These are phyloP conservation scores for Aspergillus calidoustus DNA, from an alignment of 2,329 filamentous ascomycete genomes.

Conservation along the genomic window DNA sequence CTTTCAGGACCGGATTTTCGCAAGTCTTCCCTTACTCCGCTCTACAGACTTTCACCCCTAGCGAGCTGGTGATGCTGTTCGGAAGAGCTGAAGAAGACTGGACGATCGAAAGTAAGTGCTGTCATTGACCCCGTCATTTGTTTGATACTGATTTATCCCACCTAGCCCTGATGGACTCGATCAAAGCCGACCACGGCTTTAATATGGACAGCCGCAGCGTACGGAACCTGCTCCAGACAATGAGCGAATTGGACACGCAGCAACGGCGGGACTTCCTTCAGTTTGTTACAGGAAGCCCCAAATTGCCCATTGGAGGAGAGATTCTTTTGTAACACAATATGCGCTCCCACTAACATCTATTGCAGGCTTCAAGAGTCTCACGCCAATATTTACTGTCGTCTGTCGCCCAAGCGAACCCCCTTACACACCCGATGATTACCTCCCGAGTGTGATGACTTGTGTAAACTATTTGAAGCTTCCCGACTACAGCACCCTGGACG, in stretches of 20 bases:
- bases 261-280: constrained; percentile 93
- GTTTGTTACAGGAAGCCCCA: constrained; percentile 96
- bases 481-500: constrained; percentile 81
- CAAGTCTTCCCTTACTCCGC: constrained; percentile 96
- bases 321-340: not conserved
- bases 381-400: constrained; percentile 98
- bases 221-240: constrained; percentile 87
- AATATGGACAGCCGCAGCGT: constrained; percentile 98
- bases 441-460: constrained; percentile 99
- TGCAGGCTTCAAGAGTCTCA: constrained; percentile 91
- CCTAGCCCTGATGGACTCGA: constrained; percentile 89
- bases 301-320: constrained; percentile 95
- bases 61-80: constrained; percentile 93
- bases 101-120: constrained; percentile 85
- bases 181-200: constrained; percentile 98
- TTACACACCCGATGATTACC: constrained; percentile 91
- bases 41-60: constrained; percentile 89
- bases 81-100: constrained; percentile 93
- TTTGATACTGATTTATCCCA: constrained; percentile 31
- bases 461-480: constrained; percentile 98
- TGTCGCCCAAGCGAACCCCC: constrained; percentile 98
- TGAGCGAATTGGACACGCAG: constrained; percentile 79
- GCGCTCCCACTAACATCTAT: constrained; percentile 36
- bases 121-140: no score
- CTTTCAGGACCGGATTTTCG: constrained; percentile 89